phyloP scores from a whole-genome alignment of 106 monocot genomes.

The Dendrobium huoshanense region DNA sequence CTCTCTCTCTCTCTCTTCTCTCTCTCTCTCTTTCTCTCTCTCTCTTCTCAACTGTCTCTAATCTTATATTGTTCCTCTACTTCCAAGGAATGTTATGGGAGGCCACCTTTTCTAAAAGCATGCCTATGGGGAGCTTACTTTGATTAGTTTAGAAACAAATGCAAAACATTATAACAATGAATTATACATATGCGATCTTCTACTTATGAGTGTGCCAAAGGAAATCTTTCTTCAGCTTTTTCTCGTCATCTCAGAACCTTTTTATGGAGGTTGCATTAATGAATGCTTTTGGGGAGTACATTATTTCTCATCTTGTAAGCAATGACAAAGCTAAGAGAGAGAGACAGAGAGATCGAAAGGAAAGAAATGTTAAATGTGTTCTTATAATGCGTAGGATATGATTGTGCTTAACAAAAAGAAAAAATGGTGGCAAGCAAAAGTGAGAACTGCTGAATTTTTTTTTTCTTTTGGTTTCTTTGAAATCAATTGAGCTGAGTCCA shows the following conservation, averaged over 20 bases:
- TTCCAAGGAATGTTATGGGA: conserved; percentile 6
- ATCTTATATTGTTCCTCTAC: background rate
- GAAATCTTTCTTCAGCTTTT: conserved; percentile 9
- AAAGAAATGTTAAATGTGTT: background rate
- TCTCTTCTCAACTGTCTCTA: background rate
- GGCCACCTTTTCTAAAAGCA: conserved; percentile 1
- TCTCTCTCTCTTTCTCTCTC: too few species aligned
- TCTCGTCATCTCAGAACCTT: conserved; percentile 2
- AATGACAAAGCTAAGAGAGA: too few species aligned
- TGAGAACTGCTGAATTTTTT: too few species aligned
- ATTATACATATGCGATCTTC: conserved; percentile 4
- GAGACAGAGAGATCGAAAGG: too few species aligned
- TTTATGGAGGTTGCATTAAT: conserved; percentile 9
- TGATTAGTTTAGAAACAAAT: conserved; percentile 3
- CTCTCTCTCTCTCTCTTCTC: too few species aligned
- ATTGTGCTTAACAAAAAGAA: too few species aligned
- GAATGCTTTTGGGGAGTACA: background rate
- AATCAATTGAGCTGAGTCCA: too few species aligned
- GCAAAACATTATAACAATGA: background rate
- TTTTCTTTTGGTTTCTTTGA: too few species aligned
- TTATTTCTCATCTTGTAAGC: too few species aligned
- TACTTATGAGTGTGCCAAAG: background rate
- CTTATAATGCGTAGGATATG: background rate
- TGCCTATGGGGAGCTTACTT: background rate
- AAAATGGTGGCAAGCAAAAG: too few species aligned